Conservation (phyloP, 441 rosid species). For the Lepidium campestre region DNA sequence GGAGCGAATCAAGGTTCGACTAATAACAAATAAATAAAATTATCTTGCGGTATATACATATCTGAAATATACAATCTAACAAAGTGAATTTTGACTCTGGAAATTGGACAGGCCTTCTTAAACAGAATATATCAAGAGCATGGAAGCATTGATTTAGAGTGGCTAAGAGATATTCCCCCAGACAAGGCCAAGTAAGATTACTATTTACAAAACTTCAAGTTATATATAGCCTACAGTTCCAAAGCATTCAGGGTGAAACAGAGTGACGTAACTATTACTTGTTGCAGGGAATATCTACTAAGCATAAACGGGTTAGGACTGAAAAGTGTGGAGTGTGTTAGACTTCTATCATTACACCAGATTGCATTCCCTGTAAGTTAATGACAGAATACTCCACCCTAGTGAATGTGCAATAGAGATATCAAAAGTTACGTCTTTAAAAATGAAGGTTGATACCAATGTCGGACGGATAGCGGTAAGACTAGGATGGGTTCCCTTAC, state of each 20-base stretch:
- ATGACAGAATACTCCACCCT: neutral
- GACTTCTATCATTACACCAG: constrained; percentile 62
- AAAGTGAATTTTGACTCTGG: neutral
- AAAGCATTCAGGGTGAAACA: neutral
- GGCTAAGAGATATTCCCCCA: constrained; percentile 69
- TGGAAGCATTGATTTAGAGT: constrained; percentile 53
- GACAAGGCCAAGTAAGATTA: constrained; percentile 56
- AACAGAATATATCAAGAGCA: constrained; percentile 51
- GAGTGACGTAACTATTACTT: neutral
- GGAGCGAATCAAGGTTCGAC: constrained; percentile 51
- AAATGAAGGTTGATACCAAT: constrained; percentile 58
- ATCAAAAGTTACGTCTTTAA: neutral
- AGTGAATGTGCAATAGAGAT: neutral
- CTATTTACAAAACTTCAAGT: neutral
- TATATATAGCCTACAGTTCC: neutral
- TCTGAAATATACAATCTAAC: neutral
- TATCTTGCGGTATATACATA: neutral
- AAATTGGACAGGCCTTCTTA: constrained; percentile 51
- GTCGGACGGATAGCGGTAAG: constrained; percentile 69
- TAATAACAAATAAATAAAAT: neutral
- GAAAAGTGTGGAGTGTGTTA: constrained; percentile 68
- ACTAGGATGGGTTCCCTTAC: constrained; percentile 70
- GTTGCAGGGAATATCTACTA: constrained; percentile 52
- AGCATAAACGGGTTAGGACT: constrained; percentile 57
- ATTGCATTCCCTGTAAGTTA: constrained; percentile 63